Percentiles rank a stretch among this genome's conserved stretches.
Conservation (phyloP, 495 filamentous ascomycete genomes). For the Chaetomium cochliodes region DNA sequence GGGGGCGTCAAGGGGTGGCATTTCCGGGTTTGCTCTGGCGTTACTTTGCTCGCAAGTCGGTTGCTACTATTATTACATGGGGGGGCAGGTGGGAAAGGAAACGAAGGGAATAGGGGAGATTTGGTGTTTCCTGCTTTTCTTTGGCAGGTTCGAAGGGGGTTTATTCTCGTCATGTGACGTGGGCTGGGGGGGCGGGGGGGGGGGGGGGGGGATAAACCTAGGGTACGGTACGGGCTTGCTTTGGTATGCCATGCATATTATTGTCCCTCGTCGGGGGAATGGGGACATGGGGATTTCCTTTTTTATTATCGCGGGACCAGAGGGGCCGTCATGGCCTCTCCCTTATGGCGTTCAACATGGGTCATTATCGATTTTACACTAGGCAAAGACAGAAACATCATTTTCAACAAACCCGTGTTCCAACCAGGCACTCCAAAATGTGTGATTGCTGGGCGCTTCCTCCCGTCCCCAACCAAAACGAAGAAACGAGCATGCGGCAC, state of each 20-base stretch:
- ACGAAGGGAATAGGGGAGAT: background rate
- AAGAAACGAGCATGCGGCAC: no score
- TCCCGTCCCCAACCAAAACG: background rate
- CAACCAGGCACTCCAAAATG: background rate
- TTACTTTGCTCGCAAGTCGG: background rate
- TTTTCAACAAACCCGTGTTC: background rate
- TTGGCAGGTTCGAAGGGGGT: background rate
- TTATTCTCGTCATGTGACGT: background rate
- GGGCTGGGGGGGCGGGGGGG: no score
- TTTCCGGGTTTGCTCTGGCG: background rate
- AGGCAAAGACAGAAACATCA: background rate
- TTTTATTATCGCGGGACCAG: background rate
- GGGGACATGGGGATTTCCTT: background rate
- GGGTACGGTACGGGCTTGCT: background rate
- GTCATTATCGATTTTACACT: no score
- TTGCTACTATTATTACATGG: background rate
- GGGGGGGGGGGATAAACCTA: background rate
- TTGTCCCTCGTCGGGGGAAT: no score
- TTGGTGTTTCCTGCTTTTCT: background rate
- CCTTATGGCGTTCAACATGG: slow-evolving; percentile 2
- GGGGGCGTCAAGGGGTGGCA: background rate
- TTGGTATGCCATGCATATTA: background rate
- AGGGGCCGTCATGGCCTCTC: background rate
- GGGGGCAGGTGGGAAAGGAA: background rate
- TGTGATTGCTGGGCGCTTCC: background rate